Evolutionary conservation across 768 basidiomycete genomes (phyloP).

Genomic region (Termitomyces titanicus): DNA sequence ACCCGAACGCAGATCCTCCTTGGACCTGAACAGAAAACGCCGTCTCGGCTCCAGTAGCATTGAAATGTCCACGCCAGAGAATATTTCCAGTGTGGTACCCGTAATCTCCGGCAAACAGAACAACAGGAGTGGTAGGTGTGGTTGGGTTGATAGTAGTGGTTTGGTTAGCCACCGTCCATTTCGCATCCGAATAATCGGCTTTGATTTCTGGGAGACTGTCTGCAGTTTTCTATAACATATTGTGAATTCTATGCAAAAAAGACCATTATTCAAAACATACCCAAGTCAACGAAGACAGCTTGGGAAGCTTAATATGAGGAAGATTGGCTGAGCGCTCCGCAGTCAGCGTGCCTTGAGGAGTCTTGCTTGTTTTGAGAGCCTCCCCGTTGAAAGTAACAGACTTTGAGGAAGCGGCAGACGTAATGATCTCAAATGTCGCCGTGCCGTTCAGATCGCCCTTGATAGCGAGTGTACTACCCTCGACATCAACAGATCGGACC

Average conservation of each 20-base stretch:
- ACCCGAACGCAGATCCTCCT: slow-evolving; percentile 47
- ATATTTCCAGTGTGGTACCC: slow-evolving; percentile 51
- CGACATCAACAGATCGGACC: slow-evolving; percentile 34
- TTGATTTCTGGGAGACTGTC: slow-evolving; percentile 41
- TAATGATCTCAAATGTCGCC: slow-evolving; percentile 43
- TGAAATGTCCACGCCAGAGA: slow-evolving; percentile 50
- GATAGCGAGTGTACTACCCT: slow-evolving; percentile 34
- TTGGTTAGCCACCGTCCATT: slow-evolving; percentile 41
- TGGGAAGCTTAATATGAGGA: slow-evolving; percentile 31
- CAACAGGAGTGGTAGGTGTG: slow-evolving; percentile 32
- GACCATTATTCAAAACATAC: slow-evolving; percentile 18
- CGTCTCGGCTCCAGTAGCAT: slow-evolving; percentile 40
- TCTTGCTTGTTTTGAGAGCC: slow-evolving; percentile 27
- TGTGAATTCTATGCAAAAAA: neutral
- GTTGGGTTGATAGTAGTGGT: slow-evolving; percentile 39
- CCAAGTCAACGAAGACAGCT: slow-evolving; percentile 33
- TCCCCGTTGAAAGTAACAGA: slow-evolving; percentile 41
- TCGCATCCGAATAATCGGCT: slow-evolving; percentile 34
- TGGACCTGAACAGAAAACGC: slow-evolving; percentile 36
- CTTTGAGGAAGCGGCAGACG: slow-evolving; percentile 35
- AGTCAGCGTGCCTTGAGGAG: slow-evolving; percentile 39
- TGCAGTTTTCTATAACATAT: slow-evolving; percentile 32
- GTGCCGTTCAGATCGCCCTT: slow-evolving; percentile 43
- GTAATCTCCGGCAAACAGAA: slow-evolving; percentile 47
- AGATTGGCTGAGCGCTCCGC: slow-evolving; percentile 26